Base-by-base conservation (phyloP, 441 rosid genomes). In the Melastoma candidum region DNA sequence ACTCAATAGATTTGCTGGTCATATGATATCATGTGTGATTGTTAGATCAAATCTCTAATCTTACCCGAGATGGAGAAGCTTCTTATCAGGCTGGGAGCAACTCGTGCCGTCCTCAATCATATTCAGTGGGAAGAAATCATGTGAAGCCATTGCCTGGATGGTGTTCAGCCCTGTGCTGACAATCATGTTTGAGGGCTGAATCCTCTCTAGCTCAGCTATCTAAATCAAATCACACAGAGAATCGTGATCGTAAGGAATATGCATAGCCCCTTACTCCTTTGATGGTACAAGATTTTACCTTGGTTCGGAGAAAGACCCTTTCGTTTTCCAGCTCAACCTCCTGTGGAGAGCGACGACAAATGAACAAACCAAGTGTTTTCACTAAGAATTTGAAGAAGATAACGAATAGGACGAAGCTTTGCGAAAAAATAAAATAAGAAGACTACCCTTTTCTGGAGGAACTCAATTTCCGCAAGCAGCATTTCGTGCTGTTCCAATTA, bases 401-500 rank as follows among this genome's bases (percentile, higher is more conserved):
- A 9, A 44, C 26, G 43, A 36, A 7, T 6, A 32, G 1, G 41
- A 32, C 41, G 7, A 32, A 32, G 41, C 41, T 32, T 0, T 1
- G 22, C 14, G 47, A 48, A 44, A 56, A 46, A 4, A 29, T 49
- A 32, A 47, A 51, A 10, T 12, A 13, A 0, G 13, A 27, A 17
- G 12, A 47, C 67, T 73, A 93, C 99, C 83, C 95, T 81, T 77
- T 86, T 93, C 74, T 86, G 96, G 68, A 73, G 32, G 60, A 80
- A 89, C 74, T 89, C 97, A 44, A 87, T 93, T 68, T 93, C 99
- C 57, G 83, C 90, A 32, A 89, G 88, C 74, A 93, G 72, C 84
- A 84, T 75, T 67, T 93, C 99, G 67, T 93, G 95, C 97, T 93
- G 86, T 73, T 26, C 45, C 55, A 17, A 17, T 17, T 17, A 17